Percentiles rank a stretch among this genome's conserved stretches.
Conservation (phyloP, 2,329 filamentous ascomycete genomes). For the Septoria linicola region DNA sequence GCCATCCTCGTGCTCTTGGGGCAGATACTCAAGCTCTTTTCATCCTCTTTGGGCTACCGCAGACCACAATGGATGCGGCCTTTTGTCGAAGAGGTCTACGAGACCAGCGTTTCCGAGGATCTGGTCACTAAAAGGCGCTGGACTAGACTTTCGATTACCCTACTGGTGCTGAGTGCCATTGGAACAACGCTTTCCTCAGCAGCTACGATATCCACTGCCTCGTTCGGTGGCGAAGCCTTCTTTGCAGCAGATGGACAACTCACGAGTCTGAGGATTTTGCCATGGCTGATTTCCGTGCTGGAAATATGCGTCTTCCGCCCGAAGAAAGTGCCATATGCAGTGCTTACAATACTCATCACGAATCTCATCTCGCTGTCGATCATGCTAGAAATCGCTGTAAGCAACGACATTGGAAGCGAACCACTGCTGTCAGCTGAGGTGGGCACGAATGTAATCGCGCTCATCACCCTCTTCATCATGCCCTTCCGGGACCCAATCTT, state of each 20-base stretch:
- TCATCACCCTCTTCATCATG: slow-evolving; percentile 63
- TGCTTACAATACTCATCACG: slow-evolving; percentile 27
- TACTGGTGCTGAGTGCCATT: slow-evolving; percentile 23
- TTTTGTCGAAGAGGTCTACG: slow-evolving; percentile 50
- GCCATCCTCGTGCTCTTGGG: slow-evolving; percentile 41
- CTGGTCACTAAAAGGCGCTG: slow-evolving; percentile 37
- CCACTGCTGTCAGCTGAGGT: slow-evolving; percentile 22
- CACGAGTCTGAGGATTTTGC: slow-evolving; percentile 19
- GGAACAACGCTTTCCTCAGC: slow-evolving; percentile 27
- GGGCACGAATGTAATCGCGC: slow-evolving; percentile 46
- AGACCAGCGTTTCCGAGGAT: slow-evolving; percentile 27
- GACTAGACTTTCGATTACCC: slow-evolving; percentile 21
- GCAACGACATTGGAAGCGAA: slow-evolving; percentile 12
- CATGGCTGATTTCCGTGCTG: slow-evolving; percentile 31
- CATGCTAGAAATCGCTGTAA: slow-evolving; percentile 24
- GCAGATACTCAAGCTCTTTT: slow-evolving; percentile 36
- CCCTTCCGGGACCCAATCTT: slow-evolving; percentile 64
- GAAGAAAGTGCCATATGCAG: slow-evolving; percentile 30
- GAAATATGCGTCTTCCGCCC: slow-evolving; percentile 31
- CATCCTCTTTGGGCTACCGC: slow-evolving; percentile 29
- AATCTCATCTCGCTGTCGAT: slow-evolving; percentile 30
- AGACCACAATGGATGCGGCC: slow-evolving; percentile 53
- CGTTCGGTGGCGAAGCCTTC: not conserved
- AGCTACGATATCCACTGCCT: slow-evolving; percentile 1
- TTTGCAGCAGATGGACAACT: not conserved